Conservation (phyloP, 352 stramenopile genomes). For the Pythium brachiatum region DNA sequence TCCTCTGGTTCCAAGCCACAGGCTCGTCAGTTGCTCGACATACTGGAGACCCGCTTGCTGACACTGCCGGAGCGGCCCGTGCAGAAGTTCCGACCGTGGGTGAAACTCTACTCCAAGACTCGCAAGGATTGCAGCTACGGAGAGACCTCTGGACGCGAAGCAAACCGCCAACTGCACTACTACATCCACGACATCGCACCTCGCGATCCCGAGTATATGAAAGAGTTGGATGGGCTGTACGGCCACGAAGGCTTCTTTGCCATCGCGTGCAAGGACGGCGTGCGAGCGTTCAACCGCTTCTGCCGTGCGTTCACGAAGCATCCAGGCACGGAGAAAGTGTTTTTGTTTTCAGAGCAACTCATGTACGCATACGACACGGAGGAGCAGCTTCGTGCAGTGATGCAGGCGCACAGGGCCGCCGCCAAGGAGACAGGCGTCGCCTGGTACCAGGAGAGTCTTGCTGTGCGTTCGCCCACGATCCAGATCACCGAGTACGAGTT, state of each 20-base stretch:
- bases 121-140: neutral
- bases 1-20: neutral
- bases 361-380: constrained; percentile 8
- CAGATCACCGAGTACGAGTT: constrained; percentile 23
- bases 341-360: constrained; percentile 18
- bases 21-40: neutral
- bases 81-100: neutral
- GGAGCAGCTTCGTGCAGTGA: constrained; percentile 11
- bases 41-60: neutral
- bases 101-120: neutral
- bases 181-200: constrained; percentile 15
- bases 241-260: constrained; percentile 16
- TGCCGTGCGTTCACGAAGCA: constrained; percentile 14
- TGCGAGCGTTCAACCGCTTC: constrained; percentile 15
- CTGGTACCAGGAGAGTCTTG: constrained; percentile 15
- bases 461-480: constrained; percentile 15
- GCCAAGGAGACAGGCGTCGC: constrained; percentile 15
- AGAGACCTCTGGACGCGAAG: neutral
- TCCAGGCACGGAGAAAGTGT: constrained; percentile 11
- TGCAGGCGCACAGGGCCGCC: constrained; percentile 6
- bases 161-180: constrained; percentile 14
- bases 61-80: neutral
- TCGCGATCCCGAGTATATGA: constrained; percentile 7
- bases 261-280: constrained; percentile 7
- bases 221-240: constrained; percentile 11